Conservation (phyloP, 345 rosid genomes). For the Noccaea caerulescens region DNA sequence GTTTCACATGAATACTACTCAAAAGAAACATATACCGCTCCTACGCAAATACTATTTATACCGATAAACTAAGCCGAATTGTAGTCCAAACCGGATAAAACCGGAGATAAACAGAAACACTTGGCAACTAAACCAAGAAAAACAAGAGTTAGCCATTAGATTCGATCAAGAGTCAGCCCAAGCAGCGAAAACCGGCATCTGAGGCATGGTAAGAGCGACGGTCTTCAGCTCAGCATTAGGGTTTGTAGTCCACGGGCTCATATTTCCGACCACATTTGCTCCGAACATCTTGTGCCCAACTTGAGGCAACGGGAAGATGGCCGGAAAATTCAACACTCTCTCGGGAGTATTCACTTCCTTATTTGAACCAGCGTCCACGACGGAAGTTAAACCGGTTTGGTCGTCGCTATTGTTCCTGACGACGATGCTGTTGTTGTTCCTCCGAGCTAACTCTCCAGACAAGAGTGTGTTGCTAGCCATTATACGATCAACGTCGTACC, state of each 20-base stretch:
- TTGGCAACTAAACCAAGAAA: constrained; percentile 44
- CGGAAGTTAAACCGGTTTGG: constrained; percentile 54
- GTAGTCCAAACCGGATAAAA: constrained; percentile 34
- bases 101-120: constrained; percentile 28
- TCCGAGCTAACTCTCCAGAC: constrained; percentile 72
- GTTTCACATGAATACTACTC: constrained; percentile 43
- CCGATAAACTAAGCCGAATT: constrained; percentile 36
- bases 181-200: constrained; percentile 77
- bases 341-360: constrained; percentile 62
- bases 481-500: constrained; percentile 85
- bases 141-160: constrained; percentile 38
- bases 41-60: constrained; percentile 38
- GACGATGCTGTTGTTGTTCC: constrained; percentile 52
- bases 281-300: constrained; percentile 53
- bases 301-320: constrained; percentile 59
- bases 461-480: constrained; percentile 84
- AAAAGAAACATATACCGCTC: constrained; percentile 45
- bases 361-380: constrained; percentile 53
- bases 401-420: constrained; percentile 40
- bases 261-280: constrained; percentile 43
- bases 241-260: constrained; percentile 56
- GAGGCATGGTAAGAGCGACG: constrained; percentile 57
- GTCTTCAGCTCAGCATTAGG: constrained; percentile 61
- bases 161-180: constrained; percentile 77
- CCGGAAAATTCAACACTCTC: constrained; percentile 48